A percentile compares a stretch with the other conserved stretches of the same genome.
phyloP scores from a whole-genome alignment of 495 filamentous ascomycete species.

The Saxispiralis lemnorum region DNA sequence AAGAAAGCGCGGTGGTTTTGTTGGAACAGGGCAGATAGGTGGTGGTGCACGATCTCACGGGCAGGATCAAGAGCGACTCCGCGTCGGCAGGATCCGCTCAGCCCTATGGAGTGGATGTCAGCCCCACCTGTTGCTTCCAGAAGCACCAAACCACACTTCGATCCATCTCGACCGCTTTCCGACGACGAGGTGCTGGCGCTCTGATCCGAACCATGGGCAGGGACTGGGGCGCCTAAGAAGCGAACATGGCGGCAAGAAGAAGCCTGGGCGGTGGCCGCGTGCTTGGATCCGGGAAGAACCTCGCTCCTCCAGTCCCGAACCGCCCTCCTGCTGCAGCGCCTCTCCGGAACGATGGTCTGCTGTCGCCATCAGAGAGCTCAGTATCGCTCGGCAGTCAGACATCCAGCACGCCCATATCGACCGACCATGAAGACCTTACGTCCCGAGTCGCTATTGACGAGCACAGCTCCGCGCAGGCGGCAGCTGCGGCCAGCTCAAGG shows the following conservation, averaged over 20 bases:
- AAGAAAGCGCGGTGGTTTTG: too few species aligned
- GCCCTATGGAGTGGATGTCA: too few species aligned
- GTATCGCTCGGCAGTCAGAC: conserved; percentile 41
- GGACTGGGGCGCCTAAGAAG: neutral
- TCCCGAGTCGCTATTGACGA: conserved; percentile 40
- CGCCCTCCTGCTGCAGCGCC: conserved; percentile 22
- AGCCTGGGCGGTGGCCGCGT: conserved; percentile 71
- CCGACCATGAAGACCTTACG: conserved; percentile 40
- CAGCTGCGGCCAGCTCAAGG: conserved; percentile 39
- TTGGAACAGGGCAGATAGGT: too few species aligned
- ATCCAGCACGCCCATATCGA: conserved; percentile 41
- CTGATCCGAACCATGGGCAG: too few species aligned
- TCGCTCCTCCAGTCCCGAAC: conserved; percentile 50
- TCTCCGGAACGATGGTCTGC: conserved; percentile 20
- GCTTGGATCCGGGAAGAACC: conserved; percentile 60
- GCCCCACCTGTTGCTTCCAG: too few species aligned
- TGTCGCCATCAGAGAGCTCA: conserved; percentile 33
- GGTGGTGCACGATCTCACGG: too few species aligned
- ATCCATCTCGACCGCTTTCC: too few species aligned
- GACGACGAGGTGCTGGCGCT: too few species aligned
- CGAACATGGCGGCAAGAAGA: conserved; percentile 57
- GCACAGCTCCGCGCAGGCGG: conserved; percentile 32
- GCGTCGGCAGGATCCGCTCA: too few species aligned
- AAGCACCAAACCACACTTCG: too few species aligned
- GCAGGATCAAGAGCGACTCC: too few species aligned